Conservation (phyloP, 495 filamentous ascomycete genomes). For the Penicillium pancosmium region DNA sequence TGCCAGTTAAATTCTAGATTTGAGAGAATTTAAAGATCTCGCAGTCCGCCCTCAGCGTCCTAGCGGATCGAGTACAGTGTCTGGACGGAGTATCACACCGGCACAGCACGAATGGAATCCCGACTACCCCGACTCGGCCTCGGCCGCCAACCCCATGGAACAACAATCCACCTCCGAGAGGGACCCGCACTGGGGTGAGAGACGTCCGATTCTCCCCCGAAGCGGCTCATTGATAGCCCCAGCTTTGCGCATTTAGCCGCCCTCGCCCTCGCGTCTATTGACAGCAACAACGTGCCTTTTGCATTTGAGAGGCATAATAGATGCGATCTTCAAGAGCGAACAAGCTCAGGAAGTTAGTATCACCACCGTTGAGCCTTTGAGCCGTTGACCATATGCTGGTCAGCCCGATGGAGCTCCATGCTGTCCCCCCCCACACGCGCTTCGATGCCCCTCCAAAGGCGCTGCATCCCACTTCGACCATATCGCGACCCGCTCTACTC, state of each 20-base stretch:
- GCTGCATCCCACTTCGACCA: slow-evolving; percentile 8
- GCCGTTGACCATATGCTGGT: not conserved
- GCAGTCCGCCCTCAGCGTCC: too few relatives aligned
- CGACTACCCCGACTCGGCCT: not conserved
- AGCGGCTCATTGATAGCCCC: not conserved
- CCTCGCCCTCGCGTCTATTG: not conserved
- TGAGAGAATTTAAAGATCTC: too few relatives aligned
- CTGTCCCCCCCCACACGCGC: not conserved
- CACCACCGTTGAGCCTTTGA: not conserved
- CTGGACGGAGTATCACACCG: not conserved
- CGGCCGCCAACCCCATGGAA: not conserved
- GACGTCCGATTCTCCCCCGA: slow-evolving; percentile 1
- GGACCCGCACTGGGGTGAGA: slow-evolving; percentile 4
- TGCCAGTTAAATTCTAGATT: too few relatives aligned
- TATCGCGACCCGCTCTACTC: slow-evolving; percentile 6
- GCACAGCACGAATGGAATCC: not conserved
- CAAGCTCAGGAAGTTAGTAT: not conserved
- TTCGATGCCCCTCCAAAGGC: not conserved
- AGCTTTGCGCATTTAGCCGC: not conserved
- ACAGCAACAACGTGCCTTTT: not conserved
- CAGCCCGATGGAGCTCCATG: not conserved
- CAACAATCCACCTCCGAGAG: not conserved
- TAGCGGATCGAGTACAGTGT: not conserved
- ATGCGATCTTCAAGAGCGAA: too few relatives aligned
- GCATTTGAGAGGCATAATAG: too few relatives aligned